These are phyloP conservation scores for Mycotypha africana DNA, from an alignment of 371 early-diverging fungal species.

Conservation along the genomic window DNA sequence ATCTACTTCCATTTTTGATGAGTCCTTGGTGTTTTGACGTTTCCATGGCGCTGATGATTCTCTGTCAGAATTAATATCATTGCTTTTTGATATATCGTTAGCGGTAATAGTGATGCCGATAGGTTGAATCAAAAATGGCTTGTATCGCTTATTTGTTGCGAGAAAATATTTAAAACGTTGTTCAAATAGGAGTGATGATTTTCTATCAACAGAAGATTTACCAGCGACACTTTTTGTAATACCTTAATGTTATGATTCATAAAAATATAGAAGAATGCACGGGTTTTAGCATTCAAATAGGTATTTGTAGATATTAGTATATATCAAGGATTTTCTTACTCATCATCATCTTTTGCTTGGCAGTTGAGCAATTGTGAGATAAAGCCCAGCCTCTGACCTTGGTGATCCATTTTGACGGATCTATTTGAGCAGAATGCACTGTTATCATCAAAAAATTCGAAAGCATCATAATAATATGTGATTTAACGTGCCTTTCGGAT, in stretches of 20 bases:
- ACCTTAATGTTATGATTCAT: conserved; percentile 13
- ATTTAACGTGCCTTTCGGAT: conserved; percentile 12
- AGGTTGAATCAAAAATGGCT: conserved; percentile 27
- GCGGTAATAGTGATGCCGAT: conserved; percentile 12
- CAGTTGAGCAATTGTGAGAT: conserved; percentile 24
- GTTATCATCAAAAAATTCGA: neutral
- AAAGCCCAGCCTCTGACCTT: conserved; percentile 37
- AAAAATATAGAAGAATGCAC: neutral
- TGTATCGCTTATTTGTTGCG: conserved; percentile 31
- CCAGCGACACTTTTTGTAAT: conserved; percentile 33
- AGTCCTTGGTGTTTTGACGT: neutral
- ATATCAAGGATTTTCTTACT: conserved; percentile 13
- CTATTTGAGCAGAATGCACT: conserved; percentile 1
- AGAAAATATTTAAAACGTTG: conserved; percentile 40
- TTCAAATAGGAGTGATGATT: conserved; percentile 25
- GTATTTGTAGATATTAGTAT: too few species aligned
- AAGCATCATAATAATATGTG: neutral
- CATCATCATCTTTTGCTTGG: conserved; percentile 29
- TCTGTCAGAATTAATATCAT: neutral
- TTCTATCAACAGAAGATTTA: conserved; percentile 21
- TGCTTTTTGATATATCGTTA: neutral
- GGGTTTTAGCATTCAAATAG: neutral
- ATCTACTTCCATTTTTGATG: neutral
- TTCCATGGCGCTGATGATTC: neutral
- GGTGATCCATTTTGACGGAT: conserved; percentile 26